Conservation (phyloP, 257 asterid genomes). For the Solanum boliviense region DNA sequence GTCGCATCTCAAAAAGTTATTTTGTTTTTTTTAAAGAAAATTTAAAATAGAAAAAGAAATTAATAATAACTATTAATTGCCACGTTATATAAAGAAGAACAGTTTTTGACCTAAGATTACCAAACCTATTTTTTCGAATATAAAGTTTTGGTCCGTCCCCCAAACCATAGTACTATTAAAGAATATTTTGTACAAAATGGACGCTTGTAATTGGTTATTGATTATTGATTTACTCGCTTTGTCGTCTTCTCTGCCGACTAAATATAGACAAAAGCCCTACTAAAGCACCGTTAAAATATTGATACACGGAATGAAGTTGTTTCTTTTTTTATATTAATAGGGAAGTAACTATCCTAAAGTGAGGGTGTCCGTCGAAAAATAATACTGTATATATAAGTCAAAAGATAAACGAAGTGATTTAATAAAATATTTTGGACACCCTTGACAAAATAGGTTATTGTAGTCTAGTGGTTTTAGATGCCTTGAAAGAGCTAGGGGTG, state of each 20-base stretch:
- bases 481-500: too few species aligned
- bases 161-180: neutral
- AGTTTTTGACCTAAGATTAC: neutral
- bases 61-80: neutral
- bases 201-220: neutral
- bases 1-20: neutral
- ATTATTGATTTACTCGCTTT: neutral
- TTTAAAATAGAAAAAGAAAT: neutral
- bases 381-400: too few species aligned
- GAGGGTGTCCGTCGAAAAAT: too few species aligned
- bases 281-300: neutral
- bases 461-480: too few species aligned
- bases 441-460: too few species aligned
- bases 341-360: rapidly evolving
- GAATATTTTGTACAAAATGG: neutral
- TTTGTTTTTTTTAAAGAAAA: neutral
- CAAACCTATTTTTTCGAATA: neutral
- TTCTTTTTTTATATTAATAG: neutral
- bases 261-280: neutral
- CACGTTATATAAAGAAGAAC: neutral
- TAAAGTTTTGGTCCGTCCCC: neutral
- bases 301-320: neutral
- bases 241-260: constrained; percentile 14
- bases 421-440: too few species aligned
- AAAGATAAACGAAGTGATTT: too few species aligned